Conservation (phyloP, 2,329 filamentous ascomycete species). For the Penicillium sp. region DNA sequence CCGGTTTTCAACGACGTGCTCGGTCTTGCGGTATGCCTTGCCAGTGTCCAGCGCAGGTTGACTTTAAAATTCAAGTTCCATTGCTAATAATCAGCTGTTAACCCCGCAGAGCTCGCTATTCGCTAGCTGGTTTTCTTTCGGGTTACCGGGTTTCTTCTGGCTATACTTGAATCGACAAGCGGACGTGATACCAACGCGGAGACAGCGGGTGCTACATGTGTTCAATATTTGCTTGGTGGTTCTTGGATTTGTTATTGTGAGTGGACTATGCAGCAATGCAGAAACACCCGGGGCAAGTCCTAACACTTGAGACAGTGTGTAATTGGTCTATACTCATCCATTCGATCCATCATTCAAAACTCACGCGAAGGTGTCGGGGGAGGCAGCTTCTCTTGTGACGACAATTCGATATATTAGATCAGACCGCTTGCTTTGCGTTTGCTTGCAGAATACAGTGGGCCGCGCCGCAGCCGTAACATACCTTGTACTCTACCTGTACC, state of each 20-base stretch:
- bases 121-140: constrained; percentile 64
- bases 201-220: constrained; percentile 22
- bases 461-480: too few species aligned
- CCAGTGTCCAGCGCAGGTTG: not conserved
- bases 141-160: constrained; percentile 34
- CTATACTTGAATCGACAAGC: constrained; percentile 30
- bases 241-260: constrained; percentile 19
- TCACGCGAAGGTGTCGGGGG: constrained; percentile 16
- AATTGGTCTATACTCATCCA: constrained; percentile 30
- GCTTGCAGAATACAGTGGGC: too few species aligned
- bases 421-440: not conserved
- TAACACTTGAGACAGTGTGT: too few species aligned
- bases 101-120: constrained; percentile 55
- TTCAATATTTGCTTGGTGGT: constrained; percentile 19
- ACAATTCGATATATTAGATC: constrained; percentile 18
- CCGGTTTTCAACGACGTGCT: constrained; percentile 70
- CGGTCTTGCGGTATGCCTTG: constrained; percentile 54
- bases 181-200: constrained; percentile 22
- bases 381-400: constrained; percentile 24
- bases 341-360: constrained; percentile 25
- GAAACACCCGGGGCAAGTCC: too few species aligned
- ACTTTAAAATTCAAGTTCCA: not conserved
- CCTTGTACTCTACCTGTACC: too few species aligned
- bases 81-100: constrained; percentile 23
- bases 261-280: not conserved